A percentile compares a stretch with the other conserved stretches of the same genome.
These are phyloP conservation scores for Fraxinus excelsior DNA, from an alignment of 257 asterid genomes.

Conservation along the genomic window DNA sequence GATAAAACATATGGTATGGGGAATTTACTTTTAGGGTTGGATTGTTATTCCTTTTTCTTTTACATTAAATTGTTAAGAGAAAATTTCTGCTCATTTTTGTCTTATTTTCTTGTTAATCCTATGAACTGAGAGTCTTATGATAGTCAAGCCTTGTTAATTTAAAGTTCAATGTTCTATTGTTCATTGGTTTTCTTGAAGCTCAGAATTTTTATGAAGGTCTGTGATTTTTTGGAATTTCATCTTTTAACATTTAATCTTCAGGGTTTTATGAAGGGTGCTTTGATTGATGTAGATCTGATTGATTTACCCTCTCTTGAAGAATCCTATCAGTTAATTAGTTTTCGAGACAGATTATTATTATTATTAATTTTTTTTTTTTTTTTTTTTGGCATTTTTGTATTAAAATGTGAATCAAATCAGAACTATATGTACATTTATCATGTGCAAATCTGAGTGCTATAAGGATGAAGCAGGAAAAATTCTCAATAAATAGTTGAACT, in stretches of 20 bases:
- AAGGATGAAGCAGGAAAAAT: background rate
- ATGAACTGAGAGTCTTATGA: background rate
- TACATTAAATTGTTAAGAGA: background rate
- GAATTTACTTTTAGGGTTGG: conserved; percentile 4
- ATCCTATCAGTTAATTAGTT: background rate
- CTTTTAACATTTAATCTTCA: background rate
- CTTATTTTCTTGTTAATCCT: background rate
- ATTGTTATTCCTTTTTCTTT: background rate
- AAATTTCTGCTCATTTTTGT: background rate
- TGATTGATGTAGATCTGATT: background rate
- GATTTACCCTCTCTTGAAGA: background rate
- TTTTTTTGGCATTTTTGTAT: too few species aligned
- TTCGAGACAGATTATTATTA: background rate
- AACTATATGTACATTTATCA: background rate
- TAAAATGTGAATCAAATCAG: too few species aligned
- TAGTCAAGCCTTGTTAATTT: background rate
- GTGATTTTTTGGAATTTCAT: background rate
- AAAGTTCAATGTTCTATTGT: background rate
- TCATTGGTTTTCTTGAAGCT: conserved; percentile 18
- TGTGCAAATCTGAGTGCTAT: background rate
- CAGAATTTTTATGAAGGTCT: background rate
- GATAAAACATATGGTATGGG: background rate
- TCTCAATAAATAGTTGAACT: background rate
- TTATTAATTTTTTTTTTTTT: background rate
- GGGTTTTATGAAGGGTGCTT: background rate